Conservation (phyloP, 805 yeast genomes). For the Naumovozyma castellii region DNA sequence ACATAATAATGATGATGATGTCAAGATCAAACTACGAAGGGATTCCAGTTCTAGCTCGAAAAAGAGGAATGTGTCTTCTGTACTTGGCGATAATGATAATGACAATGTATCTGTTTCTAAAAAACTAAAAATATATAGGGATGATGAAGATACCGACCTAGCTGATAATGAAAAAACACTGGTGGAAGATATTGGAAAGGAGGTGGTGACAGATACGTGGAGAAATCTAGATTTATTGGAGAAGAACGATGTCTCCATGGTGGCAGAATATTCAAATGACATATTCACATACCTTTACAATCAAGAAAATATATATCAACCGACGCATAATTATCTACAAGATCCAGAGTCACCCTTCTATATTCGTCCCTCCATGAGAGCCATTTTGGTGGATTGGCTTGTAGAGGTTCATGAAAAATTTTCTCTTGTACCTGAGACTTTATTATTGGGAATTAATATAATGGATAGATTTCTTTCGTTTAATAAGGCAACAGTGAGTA, state of each 20-base stretch:
- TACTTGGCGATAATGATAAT: neutral
- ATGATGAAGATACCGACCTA: neutral
- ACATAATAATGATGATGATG: neutral
- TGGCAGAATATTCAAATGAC: conserved; percentile 77
- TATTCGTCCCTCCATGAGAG: conserved; percentile 72
- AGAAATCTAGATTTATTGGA: conserved; percentile 62
- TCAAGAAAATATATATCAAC: conserved; percentile 58
- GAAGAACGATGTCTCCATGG: conserved; percentile 66
- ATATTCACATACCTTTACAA: conserved; percentile 68
- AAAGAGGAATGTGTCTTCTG: neutral
- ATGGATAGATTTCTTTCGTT: conserved; percentile 80
- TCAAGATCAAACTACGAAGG: neutral
- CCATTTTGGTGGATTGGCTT: conserved; percentile 84
- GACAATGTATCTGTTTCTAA: neutral
- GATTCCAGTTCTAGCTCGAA: neutral
- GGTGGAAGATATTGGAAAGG: neutral
- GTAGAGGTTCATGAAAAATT: conserved; percentile 82
- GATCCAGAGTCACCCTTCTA: conserved; percentile 43
- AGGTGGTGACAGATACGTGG: conserved; percentile 4
- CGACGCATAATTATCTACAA: conserved; percentile 56
- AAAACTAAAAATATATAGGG: neutral
- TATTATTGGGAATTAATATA: conserved; percentile 70
- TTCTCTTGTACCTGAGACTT: conserved; percentile 74
- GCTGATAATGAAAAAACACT: neutral
- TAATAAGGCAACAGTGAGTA: conserved; percentile 64